Percentiles rank a stretch among this genome's conserved stretches.
Evolutionary conservation across 352 stramenopile genomes (phyloP).

Genomic region (Pythium brassicae): DNA sequence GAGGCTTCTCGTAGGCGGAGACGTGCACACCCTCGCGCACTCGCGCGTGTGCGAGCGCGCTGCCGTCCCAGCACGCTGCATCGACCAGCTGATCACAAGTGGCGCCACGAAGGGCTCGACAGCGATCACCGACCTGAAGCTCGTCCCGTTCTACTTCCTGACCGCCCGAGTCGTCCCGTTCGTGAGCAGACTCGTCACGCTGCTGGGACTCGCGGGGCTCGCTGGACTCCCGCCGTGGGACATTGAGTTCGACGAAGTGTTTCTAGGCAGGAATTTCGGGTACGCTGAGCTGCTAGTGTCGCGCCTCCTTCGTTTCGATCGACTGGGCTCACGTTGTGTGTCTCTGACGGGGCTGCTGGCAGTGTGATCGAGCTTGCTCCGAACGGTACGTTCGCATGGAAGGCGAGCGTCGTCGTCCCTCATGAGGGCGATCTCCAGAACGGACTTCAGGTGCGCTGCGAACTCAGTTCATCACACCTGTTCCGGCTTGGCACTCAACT

Average conservation of each 20-base stretch:
- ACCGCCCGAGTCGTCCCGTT: slow-evolving; percentile 35
- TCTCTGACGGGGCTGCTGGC: not conserved
- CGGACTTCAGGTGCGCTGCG: slow-evolving; percentile 20
- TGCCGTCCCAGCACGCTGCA: slow-evolving; percentile 16
- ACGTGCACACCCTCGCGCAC: slow-evolving; percentile 57
- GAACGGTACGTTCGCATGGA: slow-evolving; percentile 30
- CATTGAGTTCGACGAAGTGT: slow-evolving; percentile 34
- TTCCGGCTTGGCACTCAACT: not conserved
- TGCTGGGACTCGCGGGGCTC: slow-evolving; percentile 1
- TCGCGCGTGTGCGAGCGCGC: slow-evolving; percentile 30
- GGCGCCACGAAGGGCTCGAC: slow-evolving; percentile 59
- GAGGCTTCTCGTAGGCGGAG: slow-evolving; percentile 49
- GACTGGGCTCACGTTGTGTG: slow-evolving; percentile 1
- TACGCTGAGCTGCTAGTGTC: not conserved
- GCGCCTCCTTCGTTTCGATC: not conserved
- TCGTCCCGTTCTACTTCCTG: slow-evolving; percentile 51
- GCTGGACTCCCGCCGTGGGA: slow-evolving; percentile 25
- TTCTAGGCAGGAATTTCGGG: slow-evolving; percentile 50
- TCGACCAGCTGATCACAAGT: slow-evolving; percentile 69
- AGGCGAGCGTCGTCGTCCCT: slow-evolving; percentile 22
- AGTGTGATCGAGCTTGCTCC: slow-evolving; percentile 28
- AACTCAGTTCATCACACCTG: not conserved
- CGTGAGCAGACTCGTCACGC: slow-evolving; percentile 2
- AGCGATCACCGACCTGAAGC: slow-evolving; percentile 42
- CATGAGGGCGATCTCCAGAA: slow-evolving; percentile 20